Base-by-base conservation (phyloP, 2,329 filamentous ascomycete species). In the Westerdykella sp. region DNA sequence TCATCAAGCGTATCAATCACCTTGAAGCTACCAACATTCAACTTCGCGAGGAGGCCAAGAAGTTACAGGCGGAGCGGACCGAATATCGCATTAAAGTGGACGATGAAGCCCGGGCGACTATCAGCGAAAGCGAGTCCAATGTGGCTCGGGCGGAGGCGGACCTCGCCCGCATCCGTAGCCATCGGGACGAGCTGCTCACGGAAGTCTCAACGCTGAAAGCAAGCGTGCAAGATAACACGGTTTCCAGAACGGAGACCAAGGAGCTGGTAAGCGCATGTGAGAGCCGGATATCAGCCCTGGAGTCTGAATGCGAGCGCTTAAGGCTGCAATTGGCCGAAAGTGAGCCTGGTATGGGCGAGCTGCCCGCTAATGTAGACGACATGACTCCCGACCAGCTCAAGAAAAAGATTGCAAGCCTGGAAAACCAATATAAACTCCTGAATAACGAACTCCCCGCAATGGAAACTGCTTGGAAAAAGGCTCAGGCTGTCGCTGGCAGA, bases 1-100 rank as follows among this genome's bases (percentile, higher is more conserved):
- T 95, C 7, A 88, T 96, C 54, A 91, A 87, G 65, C 83, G 88
- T 31, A 83, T 95, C 59, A 98, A 98, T 65, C 83, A 91, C 56
- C 70, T 97, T 12, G 91, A 97, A 67, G 88, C 88, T 3, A 85
- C 83, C 11, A 96, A 96, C 65, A 83, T 85, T 46, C 83, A 89
- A 53, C 68, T 97, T 23, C 81, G 85, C 30, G 85, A 95, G 63
- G 89, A 95, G 58, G 84, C 86, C 5, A 84, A 91, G 57, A 94
- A 85, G 63, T 72, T 90, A 40, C 87, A 91, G 56, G 81, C 87
- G 1, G 93, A 98, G 65, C 77, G 93, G 43, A 89, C 87, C 4
- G 76, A 83, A 10, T 95, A 89, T 64, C 84, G 88, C 42, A 80
- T 79, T 30, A 83, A 90, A 56, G 72, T 97, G 6, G 87, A 96